Evolutionary conservation across 805 yeast genomes (phyloP), one percentile per base, ranked within the genome.

Genomic region (Ogataea nitratoaversa): DNA sequence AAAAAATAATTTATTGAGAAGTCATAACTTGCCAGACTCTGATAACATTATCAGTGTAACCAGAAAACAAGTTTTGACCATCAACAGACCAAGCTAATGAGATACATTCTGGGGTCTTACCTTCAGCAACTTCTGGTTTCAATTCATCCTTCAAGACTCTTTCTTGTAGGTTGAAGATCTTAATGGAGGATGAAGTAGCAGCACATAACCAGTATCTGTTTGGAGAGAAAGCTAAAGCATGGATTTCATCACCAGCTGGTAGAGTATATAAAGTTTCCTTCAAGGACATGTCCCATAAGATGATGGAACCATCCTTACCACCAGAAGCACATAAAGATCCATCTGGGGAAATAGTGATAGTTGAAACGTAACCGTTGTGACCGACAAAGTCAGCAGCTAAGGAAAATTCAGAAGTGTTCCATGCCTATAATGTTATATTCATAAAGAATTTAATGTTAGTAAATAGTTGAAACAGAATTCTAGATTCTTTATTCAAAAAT

Each of bases 1-100:
- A 47, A 33, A 38, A 39, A 40, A 54, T 46, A 38, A 56, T 46
- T 59, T 64, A 66, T 52, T 65, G 62, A 54, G 82, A 74, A 76
- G 95, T 87, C 98, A 93, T 93, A 65, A 93, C 96, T 84, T 93
- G 98, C 99, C 99, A 93, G 74, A 93, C 99, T 79, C 99, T 91
- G 82, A 93, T 91, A 70, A 85, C 81, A 81, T 87, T 87, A 77
- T 93, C 99, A 67, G 97, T 90, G 96, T 93, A 93, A 82, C 99
- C 99, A 64, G 98, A 96, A 71, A 88, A 93, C 75, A 93, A 82
- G 84, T 84, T 88, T 82, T 91, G 98, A 72, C 99, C 99, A 65
- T 93, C 99, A 73, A 96, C 91, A 64, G 98, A 90, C 99, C 99
- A 93, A 71, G 97, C 88, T 70, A 93, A 82, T 57, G 98, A 91